Base-by-base conservation (phyloP, 1,284 basidiomycete species). In the Puccinia coronata region DNA sequence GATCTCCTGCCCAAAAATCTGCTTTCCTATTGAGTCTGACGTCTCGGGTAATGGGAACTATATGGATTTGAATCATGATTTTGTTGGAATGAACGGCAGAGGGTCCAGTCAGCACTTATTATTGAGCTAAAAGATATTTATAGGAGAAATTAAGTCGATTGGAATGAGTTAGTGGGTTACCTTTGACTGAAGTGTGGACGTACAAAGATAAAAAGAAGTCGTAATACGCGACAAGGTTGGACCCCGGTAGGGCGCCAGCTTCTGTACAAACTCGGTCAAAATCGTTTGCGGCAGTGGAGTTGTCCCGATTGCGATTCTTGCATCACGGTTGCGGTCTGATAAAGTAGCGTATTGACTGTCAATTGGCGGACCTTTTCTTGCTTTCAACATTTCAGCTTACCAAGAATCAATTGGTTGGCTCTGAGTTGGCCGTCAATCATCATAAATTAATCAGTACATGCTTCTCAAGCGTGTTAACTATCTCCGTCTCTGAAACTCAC, bases 31-130 rank as follows among this genome's bases (percentile, higher is more conserved):
- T 2, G 34, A 39, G 23, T 47, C 53, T 18, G 57, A 25, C 16
- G 14, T 70, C 41, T 78, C 65, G 3, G 76, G 76, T 57, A 78
- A 70, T 11, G 65, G 76, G 31, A 78, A 78, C 76, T 78, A 70
- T 8, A 47, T 16, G 43, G 3, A 47, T 16, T 16, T 8, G 16
- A 47, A 47, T 8, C 8, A 47, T 8, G 16, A 47, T 8, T 47
- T 16, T 8, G 43, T 8, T 47, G 9, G 8, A n/a, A n/a, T n/a
- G 16, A 47, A 47, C 43, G 43, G 9, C 43, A 47, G 16, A 47
- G 16, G 16, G 16, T 8, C 9, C 8, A 47, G 16, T 47, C 43
- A 16, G 43, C 8, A 8, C 43, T 47, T n/a, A n/a, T n/a, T n/a
- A n/a, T n/a, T n/a, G n/a, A n/a, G n/a, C n/a, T n/a, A n/a, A n/a